Evolutionary conservation across 176 grass and related monocot species (phyloP), one percentile per base, ranked within the genome.

Genomic region (Secale cereale): DNA sequence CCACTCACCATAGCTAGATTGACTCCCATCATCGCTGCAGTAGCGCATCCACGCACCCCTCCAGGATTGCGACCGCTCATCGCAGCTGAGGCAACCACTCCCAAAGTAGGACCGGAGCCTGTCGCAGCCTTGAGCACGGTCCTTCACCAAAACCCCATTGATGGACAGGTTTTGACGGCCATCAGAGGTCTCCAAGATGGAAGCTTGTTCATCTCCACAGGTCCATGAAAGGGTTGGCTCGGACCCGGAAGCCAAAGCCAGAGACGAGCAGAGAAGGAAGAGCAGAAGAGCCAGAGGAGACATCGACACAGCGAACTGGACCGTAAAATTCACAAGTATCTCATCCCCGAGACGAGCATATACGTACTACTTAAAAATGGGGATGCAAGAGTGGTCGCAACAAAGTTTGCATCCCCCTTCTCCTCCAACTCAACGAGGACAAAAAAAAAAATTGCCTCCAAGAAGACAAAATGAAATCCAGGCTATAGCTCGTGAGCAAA

Each of bases 191-290:
- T 89, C 65, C 76, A 83, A 89, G 65, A 92, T 82, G 36, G 32
- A 60, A 83, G 91, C 32, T 78, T 91, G 88, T 32, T 94, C 94
- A 6, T 31, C 54, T 63, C 94, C 97, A 69, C 97, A 97, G 61
- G 81, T 87, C 85, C 70, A 63, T 23, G 81, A 54, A 50, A 94
- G 81, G 30, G 10, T 63, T 41, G 61, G 66, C 86, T 73, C 54
- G 9, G 89, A 73, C 17, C 23, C 29, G 27, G 76, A 92, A 79
- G 62, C 82, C 9, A 71, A 76, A 86, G 78, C 74, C 76, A 63
- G 77, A 77, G 75, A 77, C 2, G 84, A 84, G 85, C 84, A 86
- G 22, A 90, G 50, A 26, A 95, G 33, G 27, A 84, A 60, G 66
- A 90, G 19, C 25, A 95, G 43, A 90, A 41, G 40, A 61, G 36